These are phyloP conservation scores for Stemphylium lycopersici DNA, from an alignment of 2,329 filamentous ascomycete genomes.

Conservation along the genomic window DNA sequence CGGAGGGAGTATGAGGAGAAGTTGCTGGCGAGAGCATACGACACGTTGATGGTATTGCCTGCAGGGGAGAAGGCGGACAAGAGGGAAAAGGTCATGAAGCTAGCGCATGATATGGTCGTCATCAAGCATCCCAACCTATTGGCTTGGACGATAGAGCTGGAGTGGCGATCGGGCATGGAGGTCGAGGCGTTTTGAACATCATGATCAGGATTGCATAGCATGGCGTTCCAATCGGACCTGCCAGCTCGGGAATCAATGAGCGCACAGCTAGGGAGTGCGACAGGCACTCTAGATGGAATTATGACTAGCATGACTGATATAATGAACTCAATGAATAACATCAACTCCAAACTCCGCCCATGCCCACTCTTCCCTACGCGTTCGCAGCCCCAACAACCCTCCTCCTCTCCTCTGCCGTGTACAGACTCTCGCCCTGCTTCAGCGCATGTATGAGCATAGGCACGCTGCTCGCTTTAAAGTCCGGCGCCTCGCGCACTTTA, in stretches of 20 bases:
- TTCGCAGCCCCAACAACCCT: constrained; percentile 43
- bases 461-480: constrained; percentile 70
- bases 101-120: constrained; percentile 92
- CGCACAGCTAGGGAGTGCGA: too few species aligned
- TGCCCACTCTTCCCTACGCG: constrained; percentile 7
- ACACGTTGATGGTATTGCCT: constrained; percentile 73
- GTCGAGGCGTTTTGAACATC: constrained; percentile 24
- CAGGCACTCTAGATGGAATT: too few species aligned
- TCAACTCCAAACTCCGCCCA: constrained; percentile 23
- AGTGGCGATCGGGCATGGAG: constrained; percentile 71
- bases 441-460: constrained; percentile 70
- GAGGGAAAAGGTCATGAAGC: constrained; percentile 72
- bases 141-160: constrained; percentile 88
- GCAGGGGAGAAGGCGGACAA: constrained; percentile 72
- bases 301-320: too few species aligned
- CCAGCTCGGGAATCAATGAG: not conserved
- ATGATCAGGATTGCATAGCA: not conserved
- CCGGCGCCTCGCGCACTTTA: constrained; percentile 69
- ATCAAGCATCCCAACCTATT: constrained; percentile 89
- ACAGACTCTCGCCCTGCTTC: constrained; percentile 70
- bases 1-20: constrained; percentile 90
- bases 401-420: constrained; percentile 61
- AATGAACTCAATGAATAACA: not conserved
- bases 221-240: constrained; percentile 3
- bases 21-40: constrained; percentile 79